phyloP scores from a whole-genome alignment of 1,139 yeast species.

The Yamadazyma mexicana region DNA sequence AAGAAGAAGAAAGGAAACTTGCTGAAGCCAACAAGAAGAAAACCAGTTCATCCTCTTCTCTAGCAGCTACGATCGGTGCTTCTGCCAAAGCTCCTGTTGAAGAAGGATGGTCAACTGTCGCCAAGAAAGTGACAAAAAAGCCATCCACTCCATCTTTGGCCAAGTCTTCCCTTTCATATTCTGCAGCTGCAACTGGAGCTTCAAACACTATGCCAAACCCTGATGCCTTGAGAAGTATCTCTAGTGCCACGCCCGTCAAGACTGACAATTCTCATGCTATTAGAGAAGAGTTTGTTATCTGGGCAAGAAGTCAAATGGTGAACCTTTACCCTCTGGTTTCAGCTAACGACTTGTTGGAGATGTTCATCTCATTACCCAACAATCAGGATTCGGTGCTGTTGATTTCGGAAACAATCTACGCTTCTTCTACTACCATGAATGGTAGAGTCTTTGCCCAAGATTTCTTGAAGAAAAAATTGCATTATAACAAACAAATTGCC shows the following conservation, averaged over 20 bases:
- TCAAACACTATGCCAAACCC: conserved; percentile 28
- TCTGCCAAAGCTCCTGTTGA: conserved; percentile 29
- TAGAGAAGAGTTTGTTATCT: conserved; percentile 70
- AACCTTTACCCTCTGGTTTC: conserved; percentile 75
- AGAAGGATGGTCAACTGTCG: conserved; percentile 47
- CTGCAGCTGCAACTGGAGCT: conserved; percentile 9
- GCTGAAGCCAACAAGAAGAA: conserved; percentile 30
- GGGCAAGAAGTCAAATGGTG: conserved; percentile 81
- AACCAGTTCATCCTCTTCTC: conserved; percentile 17
- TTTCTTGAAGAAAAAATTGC: conserved; percentile 73
- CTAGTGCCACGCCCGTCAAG: conserved; percentile 34
- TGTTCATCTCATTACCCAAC: conserved; percentile 75
- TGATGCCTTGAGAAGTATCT: conserved; percentile 46
- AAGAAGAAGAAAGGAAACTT: conserved; percentile 44
- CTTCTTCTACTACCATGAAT: conserved; percentile 89
- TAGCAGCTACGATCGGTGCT: conserved; percentile 27
- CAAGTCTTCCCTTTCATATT: conserved; percentile 6
- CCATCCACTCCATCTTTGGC: conserved; percentile 16
- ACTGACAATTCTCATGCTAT: conserved; percentile 30
- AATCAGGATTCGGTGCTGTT: conserved; percentile 75
- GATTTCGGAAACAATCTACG: conserved; percentile 89
- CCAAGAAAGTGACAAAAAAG: conserved; percentile 26
- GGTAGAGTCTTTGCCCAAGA: conserved; percentile 94
- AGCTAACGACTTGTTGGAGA: conserved; percentile 72
- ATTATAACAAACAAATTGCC: conserved; percentile 58